Conservation (phyloP, 1,139 yeast genomes). For the Neolecta irregularis region DNA sequence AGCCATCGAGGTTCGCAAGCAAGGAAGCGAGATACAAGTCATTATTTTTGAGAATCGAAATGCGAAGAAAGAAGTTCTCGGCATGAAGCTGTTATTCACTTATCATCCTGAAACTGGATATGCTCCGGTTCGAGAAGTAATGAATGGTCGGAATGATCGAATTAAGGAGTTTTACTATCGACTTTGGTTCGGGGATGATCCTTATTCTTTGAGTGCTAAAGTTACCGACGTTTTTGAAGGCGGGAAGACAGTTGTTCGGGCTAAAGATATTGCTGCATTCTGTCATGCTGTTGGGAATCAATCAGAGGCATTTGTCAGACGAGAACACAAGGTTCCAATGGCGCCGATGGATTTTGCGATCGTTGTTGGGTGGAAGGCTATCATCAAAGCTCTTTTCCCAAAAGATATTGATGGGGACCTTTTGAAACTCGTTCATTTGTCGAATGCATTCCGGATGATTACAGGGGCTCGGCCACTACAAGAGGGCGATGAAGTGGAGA, state of each 20-base stretch:
- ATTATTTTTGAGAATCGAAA: slow-evolving; percentile 80
- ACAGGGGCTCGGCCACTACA: slow-evolving; percentile 84
- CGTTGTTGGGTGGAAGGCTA: slow-evolving; percentile 96
- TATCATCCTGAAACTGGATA: slow-evolving; percentile 79
- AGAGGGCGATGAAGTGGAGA: slow-evolving; percentile 72
- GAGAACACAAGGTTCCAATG: slow-evolving; percentile 67
- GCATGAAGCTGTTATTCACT: slow-evolving; percentile 56
- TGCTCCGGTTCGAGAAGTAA: slow-evolving; percentile 83
- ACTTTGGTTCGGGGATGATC: slow-evolving; percentile 71
- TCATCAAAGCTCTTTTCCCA: slow-evolving; percentile 94
- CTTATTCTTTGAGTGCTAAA: slow-evolving; percentile 40
- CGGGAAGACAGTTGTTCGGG: slow-evolving; percentile 52
- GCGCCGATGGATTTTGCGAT: slow-evolving; percentile 99
- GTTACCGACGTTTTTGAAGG: slow-evolving; percentile 58
- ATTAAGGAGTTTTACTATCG: slow-evolving; percentile 96
- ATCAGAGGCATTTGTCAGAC: slow-evolving; percentile 85
- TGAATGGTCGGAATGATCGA: slow-evolving; percentile 81
- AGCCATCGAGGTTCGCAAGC: slow-evolving; percentile 46
- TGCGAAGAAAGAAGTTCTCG: slow-evolving; percentile 49
- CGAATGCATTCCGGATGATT: slow-evolving; percentile 85
- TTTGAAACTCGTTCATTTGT: slow-evolving; percentile 80
- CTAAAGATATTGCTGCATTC: slow-evolving; percentile 72
- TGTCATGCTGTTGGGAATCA: slow-evolving; percentile 95
- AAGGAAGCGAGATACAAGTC: slow-evolving; percentile 42
- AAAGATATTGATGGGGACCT: slow-evolving; percentile 90